Base-by-base conservation (phyloP, 179 eudicot species). In the Carnegiea gigantea region DNA sequence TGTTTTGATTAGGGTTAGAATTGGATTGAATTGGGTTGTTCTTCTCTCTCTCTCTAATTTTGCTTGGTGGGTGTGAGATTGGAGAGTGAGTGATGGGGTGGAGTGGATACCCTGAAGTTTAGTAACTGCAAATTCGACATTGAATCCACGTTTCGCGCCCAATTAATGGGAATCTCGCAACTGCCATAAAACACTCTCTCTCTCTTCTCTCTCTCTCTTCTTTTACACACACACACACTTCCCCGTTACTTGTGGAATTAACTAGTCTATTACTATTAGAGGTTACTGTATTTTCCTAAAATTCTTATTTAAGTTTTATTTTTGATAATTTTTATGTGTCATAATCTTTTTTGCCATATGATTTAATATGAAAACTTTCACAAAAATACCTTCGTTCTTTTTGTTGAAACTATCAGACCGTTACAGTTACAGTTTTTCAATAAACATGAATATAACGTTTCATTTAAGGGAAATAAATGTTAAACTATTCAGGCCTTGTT, bases 131-230 rank as follows among this genome's bases (percentile, higher is more conserved):
- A 65, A 15, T 60, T 79, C 84, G 83, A 81, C 23, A 51, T 74
- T 84, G 65, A 80, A 71, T 80, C 87, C 92, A 85, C 83, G 48
- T 84, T 85, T 75, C 74, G 72, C 83, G 87, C 89, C 81, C 77
- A 78, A 80, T 73, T 78, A n/a, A 21, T 72, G 26, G 43, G 48
- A 70, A 70, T 77, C 46, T 73, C 38, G 72, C 62, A 71, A 76
- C 57, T 54, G n/a, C 40, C 53, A 0, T 6, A 20, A 71, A 71
- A 8, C 40, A 0, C 30, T 0, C 30, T 28, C 30, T 73, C 59
- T 23, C 62, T 40, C 49, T 21, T 30, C 46, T 9, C 67, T 11
- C 2, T 11, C 2, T 62, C 43, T 64, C 44, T 77, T 1, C 53
- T 9, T 49, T 51, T 51, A n/a, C n/a, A n/a, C n/a, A 48, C 53